phyloP scores from a whole-genome alignment of 2,329 filamentous ascomycete species.

The Pyricularia pennisetigena region DNA sequence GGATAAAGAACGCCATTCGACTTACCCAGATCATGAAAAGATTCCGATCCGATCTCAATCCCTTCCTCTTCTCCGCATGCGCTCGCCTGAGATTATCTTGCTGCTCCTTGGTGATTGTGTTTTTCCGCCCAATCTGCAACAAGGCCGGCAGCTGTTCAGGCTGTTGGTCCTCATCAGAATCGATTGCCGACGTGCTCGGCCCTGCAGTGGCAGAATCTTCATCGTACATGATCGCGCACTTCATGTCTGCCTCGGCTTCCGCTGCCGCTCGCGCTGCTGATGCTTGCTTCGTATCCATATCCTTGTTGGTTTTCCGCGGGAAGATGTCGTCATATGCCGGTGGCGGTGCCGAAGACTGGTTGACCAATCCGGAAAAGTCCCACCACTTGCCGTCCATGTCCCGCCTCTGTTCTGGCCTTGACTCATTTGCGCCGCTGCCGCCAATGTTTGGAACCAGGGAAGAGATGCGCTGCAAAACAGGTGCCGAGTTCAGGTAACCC shows the following conservation, averaged over 20 bases:
- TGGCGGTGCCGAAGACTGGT: slow-evolving; percentile 42
- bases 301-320: slow-evolving; percentile 24
- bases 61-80: slow-evolving; percentile 53
- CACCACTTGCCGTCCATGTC: slow-evolving; percentile 53
- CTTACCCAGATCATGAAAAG: slow-evolving; percentile 61
- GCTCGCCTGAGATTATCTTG: slow-evolving; percentile 52
- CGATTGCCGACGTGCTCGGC: slow-evolving; percentile 9
- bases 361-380: slow-evolving; percentile 34
- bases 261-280: slow-evolving; percentile 48
- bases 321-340: slow-evolving; percentile 76
- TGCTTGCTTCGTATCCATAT: slow-evolving; percentile 43
- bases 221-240: slow-evolving; percentile 45
- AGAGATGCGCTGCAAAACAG: slow-evolving; percentile 62
- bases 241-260: slow-evolving; percentile 48
- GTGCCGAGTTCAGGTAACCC: slow-evolving; percentile 46
- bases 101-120: slow-evolving; percentile 54
- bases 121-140: slow-evolving; percentile 52
- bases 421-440: slow-evolving; percentile 11
- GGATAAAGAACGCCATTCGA: slow-evolving; percentile 5
- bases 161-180: slow-evolving; percentile 14
- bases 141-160: slow-evolving; percentile 26
- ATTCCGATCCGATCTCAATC: slow-evolving; percentile 52
- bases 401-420: slow-evolving; percentile 19
- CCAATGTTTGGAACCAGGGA: slow-evolving; percentile 61
- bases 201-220: slow-evolving; percentile 25